Percentiles rank a stretch among this genome's conserved stretches.
Conservation (phyloP, 805 yeast species). For the Sugiyamaella floridensis region DNA sequence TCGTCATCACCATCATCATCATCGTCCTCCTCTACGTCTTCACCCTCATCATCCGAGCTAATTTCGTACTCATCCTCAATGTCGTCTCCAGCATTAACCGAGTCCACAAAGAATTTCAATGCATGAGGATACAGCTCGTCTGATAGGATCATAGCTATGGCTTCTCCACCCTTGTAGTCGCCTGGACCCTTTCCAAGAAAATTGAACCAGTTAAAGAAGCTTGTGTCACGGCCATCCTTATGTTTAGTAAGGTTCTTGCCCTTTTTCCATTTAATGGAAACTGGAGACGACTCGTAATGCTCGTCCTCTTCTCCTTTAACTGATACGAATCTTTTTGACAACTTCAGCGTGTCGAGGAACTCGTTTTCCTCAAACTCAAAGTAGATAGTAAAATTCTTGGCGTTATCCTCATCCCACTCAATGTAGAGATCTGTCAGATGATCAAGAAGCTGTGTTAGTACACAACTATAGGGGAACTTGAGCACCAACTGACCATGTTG, state of each 20-base stretch:
- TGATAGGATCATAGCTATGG: slow-evolving; percentile 59
- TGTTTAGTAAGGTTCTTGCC: slow-evolving; percentile 52
- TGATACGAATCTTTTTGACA: slow-evolving; percentile 51
- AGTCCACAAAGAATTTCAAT: slow-evolving; percentile 71
- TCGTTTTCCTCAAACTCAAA: slow-evolving; percentile 49
- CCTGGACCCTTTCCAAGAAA: slow-evolving; percentile 80
- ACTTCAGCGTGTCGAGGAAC: slow-evolving; percentile 48
- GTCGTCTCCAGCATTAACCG: slow-evolving; percentile 26
- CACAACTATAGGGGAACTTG: no score
- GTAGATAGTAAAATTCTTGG: slow-evolving; percentile 53
- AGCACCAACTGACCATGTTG: slow-evolving; percentile 9
- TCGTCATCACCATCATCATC: slow-evolving; percentile 4
- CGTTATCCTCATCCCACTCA: slow-evolving; percentile 36
- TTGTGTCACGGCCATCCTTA: slow-evolving; percentile 44
- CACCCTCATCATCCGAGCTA: slow-evolving; percentile 13
- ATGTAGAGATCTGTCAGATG: slow-evolving; percentile 57
- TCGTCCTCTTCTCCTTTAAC: slow-evolving; percentile 29
- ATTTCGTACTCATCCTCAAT: slow-evolving; percentile 17
- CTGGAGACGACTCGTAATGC: slow-evolving; percentile 47
- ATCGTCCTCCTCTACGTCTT: slow-evolving; percentile 13
- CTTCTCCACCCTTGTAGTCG: slow-evolving; percentile 72
- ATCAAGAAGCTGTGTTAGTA: slow-evolving; percentile 53
- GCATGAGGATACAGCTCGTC: slow-evolving; percentile 86
- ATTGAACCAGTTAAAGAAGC: slow-evolving; percentile 79
- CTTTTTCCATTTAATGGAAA: slow-evolving; percentile 61